Base-by-base conservation (phyloP, 2,329 filamentous ascomycete species). In the Tolypocladium pustulatum region DNA sequence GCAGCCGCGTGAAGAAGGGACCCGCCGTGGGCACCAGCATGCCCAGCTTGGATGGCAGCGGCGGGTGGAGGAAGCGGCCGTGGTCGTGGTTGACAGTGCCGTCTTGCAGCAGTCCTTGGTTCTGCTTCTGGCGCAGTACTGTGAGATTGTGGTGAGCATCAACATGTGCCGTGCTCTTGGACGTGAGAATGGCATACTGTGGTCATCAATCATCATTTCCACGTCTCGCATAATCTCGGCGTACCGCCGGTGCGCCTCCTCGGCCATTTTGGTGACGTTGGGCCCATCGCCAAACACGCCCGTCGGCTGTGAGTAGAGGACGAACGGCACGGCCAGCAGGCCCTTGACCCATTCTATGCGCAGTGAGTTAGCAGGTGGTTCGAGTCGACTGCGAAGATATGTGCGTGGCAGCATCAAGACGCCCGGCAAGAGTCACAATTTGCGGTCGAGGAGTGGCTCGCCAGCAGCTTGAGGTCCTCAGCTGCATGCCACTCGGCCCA, bases 191-290 rank as follows among this genome's bases (percentile, higher is more conserved):
- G 10, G 51, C 76, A 61, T 69, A 92, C 90, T 96, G 74, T 97
- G 92, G 69, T 97, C 92, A 64, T 91, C 87, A 66, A 99, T 88
- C 75, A 99, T 88, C 58, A 84, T 80, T 73, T 99, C 94, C 2
- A 99, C 90, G 73, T 97, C 94, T 61, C 86, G 83, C 83, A 97
- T 90, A 67, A 97, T 97, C 73, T 99, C 93, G 54, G 90, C 89
- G 75, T 97, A 99, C 62, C 94, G 86, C 59, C 89, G 81, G 69
- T 94, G 91, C 32, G 93, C 90, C 68, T 90, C 87, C 59, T 84
- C 83, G 5, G 90, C 89, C 78, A 93, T 91, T 59, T 86, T 81
- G 52, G 81, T 77, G 56, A 93, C 82, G 58, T 79, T 82, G 58
- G 82, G 78, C 61, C 83, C 83, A 65, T 85, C 81, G 63, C 92